Conservation (phyloP, 2,329 filamentous ascomycete species). For the Aspergillus sp. region DNA sequence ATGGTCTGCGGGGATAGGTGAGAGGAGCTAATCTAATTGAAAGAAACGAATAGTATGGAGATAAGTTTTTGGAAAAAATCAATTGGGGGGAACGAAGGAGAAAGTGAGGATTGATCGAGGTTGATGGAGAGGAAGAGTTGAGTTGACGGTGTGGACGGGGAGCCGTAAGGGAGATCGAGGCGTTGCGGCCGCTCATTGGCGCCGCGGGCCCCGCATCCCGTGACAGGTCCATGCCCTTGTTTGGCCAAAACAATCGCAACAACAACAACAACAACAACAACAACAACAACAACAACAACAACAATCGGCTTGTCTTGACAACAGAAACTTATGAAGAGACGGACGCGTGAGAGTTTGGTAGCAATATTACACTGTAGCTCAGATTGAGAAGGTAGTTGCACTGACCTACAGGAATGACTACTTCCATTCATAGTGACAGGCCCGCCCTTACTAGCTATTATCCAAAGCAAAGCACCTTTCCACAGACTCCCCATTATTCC, state of each 20-base stretch:
- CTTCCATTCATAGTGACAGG: background rate
- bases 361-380: no score
- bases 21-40: conserved; percentile 8
- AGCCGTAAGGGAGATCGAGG: conserved; percentile 17
- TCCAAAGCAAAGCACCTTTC: conserved; percentile 53
- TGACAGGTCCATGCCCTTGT: conserved; percentile 12
- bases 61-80: no score
- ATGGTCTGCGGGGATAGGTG: conserved; percentile 14
- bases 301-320: no score
- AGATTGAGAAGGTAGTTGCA: background rate
- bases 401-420: background rate
- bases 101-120: conserved; percentile 1
- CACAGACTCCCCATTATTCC: conserved; percentile 47
- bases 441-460: background rate
- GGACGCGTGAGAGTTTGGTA: no score
- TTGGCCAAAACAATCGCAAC: background rate
- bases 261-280: background rate
- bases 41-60: background rate
- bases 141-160: conserved; percentile 4
- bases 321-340: no score
- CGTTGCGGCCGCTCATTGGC: conserved; percentile 7
- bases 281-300: background rate
- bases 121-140: background rate
- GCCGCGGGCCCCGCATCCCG: conserved; percentile 5
- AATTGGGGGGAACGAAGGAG: conserved; percentile 3